Evolutionary conservation across 129 eudicot species (phyloP).

Genomic region (Flaveria brownii): DNA sequence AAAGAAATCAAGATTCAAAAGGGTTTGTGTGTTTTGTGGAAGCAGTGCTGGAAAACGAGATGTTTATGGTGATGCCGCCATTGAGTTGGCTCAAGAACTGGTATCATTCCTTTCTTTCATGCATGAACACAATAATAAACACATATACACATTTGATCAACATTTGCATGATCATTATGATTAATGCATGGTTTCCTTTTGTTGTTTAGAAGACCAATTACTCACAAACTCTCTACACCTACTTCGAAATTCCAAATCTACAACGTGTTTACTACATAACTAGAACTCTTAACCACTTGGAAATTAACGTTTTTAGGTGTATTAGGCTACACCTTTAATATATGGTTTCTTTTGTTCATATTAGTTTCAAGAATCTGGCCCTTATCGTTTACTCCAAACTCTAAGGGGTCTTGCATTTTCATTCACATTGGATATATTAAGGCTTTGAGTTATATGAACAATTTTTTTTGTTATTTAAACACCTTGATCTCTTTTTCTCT

Average conservation of each 20-base stretch:
- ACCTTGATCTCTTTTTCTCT: too few relatives aligned
- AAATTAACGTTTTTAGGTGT: too few relatives aligned
- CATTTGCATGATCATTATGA: background rate
- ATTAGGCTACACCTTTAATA: too few relatives aligned
- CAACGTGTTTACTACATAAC: too few relatives aligned
- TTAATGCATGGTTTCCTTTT: background rate
- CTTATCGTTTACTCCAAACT: conserved; percentile 1
- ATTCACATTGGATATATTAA: background rate
- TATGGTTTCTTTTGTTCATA: too few relatives aligned
- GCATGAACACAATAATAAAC: background rate
- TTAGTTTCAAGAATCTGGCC: too few relatives aligned
- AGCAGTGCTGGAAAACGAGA: conserved; percentile 77
- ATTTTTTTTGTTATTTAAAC: too few relatives aligned
- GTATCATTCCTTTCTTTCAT: conserved; percentile 31
- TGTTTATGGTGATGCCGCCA: conserved; percentile 65
- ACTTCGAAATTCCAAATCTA: too few relatives aligned
- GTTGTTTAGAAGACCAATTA: too few relatives aligned
- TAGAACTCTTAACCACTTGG: too few relatives aligned
- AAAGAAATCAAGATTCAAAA: conserved; percentile 57
- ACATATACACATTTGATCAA: background rate
- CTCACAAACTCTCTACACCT: too few relatives aligned
- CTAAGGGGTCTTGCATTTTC: conserved; percentile 23
- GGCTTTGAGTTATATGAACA: too few relatives aligned
- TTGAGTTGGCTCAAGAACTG: conserved; percentile 70
- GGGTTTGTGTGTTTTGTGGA: conserved; percentile 82